phyloP scores from a whole-genome alignment of 2,329 filamentous ascomycete genomes.

The Metarhizium rileyi region DNA sequence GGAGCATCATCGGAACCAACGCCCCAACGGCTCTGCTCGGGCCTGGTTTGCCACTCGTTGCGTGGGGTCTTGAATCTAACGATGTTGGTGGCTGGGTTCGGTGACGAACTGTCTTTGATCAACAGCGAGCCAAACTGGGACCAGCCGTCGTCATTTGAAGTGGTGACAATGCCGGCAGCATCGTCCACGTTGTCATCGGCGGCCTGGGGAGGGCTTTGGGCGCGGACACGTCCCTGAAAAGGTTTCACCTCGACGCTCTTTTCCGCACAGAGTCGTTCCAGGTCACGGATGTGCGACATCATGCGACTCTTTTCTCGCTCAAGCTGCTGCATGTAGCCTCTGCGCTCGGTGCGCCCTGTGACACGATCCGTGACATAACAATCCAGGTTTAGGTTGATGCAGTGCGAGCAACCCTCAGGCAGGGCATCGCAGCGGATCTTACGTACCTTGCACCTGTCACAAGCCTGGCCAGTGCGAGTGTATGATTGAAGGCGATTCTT shows the following conservation, averaged over 20 bases:
- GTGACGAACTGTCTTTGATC: constrained; percentile 22
- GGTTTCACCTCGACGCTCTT: constrained; percentile 52
- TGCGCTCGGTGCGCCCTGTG: constrained; percentile 67
- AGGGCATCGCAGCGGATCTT: constrained; percentile 83
- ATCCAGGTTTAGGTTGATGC: constrained; percentile 62
- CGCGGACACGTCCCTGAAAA: constrained; percentile 26
- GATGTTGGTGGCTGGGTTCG: constrained; percentile 9
- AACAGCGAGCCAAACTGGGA: constrained; percentile 21
- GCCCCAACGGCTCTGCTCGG: constrained; percentile 56
- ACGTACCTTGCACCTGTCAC: constrained; percentile 81
- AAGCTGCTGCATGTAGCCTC: constrained; percentile 69
- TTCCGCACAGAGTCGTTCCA: constrained; percentile 56
- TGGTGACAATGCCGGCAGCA: constrained; percentile 10
- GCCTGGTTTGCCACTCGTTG: constrained; percentile 28
- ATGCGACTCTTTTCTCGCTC: constrained; percentile 64
- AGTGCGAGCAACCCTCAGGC: constrained; percentile 73
- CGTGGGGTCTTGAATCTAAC: constrained; percentile 20
- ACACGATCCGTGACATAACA: constrained; percentile 84
- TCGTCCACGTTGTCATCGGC: constrained; percentile 17
- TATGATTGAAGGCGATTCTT: constrained; percentile 46
- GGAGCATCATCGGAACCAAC: constrained; percentile 53
- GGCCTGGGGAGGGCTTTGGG: constrained; percentile 16
- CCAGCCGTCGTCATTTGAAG: constrained; percentile 19
- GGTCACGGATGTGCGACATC: constrained; percentile 54
- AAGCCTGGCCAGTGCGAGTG: constrained; percentile 69